These are phyloP conservation scores for Melanomma pulvis-pyrius DNA, from an alignment of 495 filamentous ascomycete species.

Conservation along the genomic window DNA sequence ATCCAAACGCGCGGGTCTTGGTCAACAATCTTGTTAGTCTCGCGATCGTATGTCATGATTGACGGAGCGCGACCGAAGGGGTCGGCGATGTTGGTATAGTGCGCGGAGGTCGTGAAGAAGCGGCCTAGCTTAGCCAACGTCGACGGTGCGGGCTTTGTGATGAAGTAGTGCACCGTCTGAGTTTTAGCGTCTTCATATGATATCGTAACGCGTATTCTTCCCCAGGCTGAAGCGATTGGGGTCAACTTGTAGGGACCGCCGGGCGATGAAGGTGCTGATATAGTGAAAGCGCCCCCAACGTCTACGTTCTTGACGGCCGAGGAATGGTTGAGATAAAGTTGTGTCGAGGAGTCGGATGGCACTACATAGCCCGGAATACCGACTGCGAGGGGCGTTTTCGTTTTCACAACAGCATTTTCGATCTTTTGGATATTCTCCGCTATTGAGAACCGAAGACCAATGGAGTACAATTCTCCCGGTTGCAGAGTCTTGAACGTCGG, in stretches of 20 bases:
- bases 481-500: too few species aligned
- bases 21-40: conserved; percentile 45
- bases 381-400: too few species aligned
- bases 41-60: conserved; percentile 55
- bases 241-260: conserved; percentile 40
- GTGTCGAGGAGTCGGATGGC: too few species aligned
- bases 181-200: conserved; percentile 47
- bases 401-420: too few species aligned
- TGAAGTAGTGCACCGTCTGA: conserved; percentile 56
- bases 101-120: conserved; percentile 50
- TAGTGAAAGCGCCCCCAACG: too few species aligned
- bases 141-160: conserved; percentile 48
- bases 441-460: too few species aligned
- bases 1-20: conserved; percentile 59
- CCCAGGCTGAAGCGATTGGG: conserved; percentile 43
- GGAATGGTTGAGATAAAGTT: too few species aligned
- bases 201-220: conserved; percentile 49
- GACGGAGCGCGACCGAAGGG: conserved; percentile 55
- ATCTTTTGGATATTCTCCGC: too few species aligned
- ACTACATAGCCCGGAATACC: too few species aligned
- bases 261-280: too few species aligned
- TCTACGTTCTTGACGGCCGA: too few species aligned
- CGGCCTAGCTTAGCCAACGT: conserved; percentile 45
- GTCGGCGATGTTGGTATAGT: conserved; percentile 51
- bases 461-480: too few species aligned